Evolutionary conservation across 2,329 filamentous ascomycete genomes (phyloP), one percentile per base, ranked within the genome.

Genomic region (Cordyceps tenuipes): DNA sequence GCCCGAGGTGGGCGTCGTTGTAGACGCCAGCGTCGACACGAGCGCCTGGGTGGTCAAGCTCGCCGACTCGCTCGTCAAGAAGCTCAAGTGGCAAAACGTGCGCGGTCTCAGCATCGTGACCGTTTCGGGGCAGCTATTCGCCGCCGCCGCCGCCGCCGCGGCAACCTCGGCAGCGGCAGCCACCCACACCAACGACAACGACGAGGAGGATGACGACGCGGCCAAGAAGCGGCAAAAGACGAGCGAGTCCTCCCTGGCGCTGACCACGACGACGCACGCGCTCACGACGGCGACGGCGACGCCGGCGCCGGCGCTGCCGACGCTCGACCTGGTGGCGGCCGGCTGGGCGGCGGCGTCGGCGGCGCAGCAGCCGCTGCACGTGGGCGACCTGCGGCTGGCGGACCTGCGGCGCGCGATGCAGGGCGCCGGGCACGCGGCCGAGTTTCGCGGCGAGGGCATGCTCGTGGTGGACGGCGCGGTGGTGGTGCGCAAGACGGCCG

Each of bases 1-100:
- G 0, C 94, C 94, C 1, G 73, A 77, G 10, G 78, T 90, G n/a
- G 91, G 91, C 26, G 78, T 82, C 39, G 77, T 80, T 15, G 81
- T 99, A 47, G 87, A 99, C 72, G 94, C 93, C 13, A 97, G 92
- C 68, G 93, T 97, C 47, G 94, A 99, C 71, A 97, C 93, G 5
- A 97, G 97, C 70, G 92, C 94, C 4, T 99, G 95, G 94, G 87
- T 90, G 26, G 89, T 99, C 62, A 96, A 92, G 73, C 81, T 99
- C 19, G 91, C 90, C 53, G 90, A 93, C 66, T 78, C 83, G 49
- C 83, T 99, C 21, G 89, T 96, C 62, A 90, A 90, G 73, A 88
- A 88, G 66, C 80, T 99, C 62, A 90, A 90, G 69, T 97, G 94
- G 94, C 94, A 97, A 75, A 92, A 90, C 61, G 91, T 97, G 26